Conservation (phyloP, 2,329 filamentous ascomycete species). For the Dendrostoma leiphaemia region DNA sequence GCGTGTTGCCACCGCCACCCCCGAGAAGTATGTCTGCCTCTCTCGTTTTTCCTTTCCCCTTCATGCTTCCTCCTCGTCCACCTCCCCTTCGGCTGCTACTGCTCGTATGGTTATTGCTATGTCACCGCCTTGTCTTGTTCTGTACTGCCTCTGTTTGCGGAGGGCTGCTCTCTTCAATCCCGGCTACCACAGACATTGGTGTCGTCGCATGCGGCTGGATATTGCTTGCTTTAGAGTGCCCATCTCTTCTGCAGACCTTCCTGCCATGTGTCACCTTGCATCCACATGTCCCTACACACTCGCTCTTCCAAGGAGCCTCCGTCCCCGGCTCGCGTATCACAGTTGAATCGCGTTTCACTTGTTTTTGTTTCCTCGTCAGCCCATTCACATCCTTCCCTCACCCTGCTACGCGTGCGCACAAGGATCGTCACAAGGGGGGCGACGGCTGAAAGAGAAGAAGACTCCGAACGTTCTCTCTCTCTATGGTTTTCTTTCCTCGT, state of each 20-base stretch:
- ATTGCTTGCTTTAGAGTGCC: neutral
- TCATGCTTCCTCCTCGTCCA: neutral
- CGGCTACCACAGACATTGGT: neutral
- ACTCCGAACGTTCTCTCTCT: too few species aligned
- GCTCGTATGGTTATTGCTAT: neutral
- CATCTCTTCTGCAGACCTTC: neutral
- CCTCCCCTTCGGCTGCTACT: neutral
- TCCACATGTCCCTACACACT: neutral
- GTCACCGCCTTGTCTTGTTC: neutral
- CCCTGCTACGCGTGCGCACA: neutral
- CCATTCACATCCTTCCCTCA: neutral
- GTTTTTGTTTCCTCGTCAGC: neutral
- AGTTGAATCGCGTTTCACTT: neutral
- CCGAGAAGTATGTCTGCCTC: conserved; percentile 47
- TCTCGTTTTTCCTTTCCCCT: conserved; percentile 2
- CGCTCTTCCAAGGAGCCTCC: neutral
- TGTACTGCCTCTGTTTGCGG: neutral
- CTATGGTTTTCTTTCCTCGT: neutral
- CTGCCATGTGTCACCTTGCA: neutral
- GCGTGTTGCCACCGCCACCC: conserved; percentile 45
- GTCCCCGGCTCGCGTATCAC: neutral
- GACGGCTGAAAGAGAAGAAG: neutral
- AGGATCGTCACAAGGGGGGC: neutral
- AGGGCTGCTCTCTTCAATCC: too few species aligned
- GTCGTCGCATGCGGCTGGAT: neutral